Percentiles rank a stretch among this genome's conserved stretches.
These are phyloP conservation scores for Lablab purpureus DNA, from an alignment of 306 rosid genomes.

Conservation along the genomic window DNA sequence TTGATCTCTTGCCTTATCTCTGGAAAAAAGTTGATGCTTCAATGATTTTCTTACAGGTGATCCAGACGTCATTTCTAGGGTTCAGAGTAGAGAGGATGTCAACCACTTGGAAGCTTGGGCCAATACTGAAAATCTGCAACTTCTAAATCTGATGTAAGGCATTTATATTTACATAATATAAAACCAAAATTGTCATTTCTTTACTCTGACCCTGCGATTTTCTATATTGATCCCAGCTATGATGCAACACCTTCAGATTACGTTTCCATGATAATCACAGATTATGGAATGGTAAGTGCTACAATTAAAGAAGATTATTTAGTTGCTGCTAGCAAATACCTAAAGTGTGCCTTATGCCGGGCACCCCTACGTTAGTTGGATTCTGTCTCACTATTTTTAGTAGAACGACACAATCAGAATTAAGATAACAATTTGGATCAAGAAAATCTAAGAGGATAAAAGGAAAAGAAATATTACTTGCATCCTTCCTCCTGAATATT, in stretches of 20 bases:
- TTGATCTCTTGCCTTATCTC: constrained; percentile 9
- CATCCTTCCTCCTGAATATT: not conserved
- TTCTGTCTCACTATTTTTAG: not conserved
- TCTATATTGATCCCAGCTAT: constrained; percentile 59
- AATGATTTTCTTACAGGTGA: constrained; percentile 55
- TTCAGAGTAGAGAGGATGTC: constrained; percentile 57
- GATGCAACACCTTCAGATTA: constrained; percentile 73
- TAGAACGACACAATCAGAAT: not conserved
- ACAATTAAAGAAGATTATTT: constrained; percentile 4
- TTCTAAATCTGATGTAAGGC: constrained; percentile 62
- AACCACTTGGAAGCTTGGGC: constrained; percentile 61
- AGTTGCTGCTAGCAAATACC: constrained; percentile 28
- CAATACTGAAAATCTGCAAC: constrained; percentile 57
- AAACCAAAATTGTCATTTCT: constrained; percentile 37
- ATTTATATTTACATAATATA: not conserved
- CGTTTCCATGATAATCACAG: constrained; percentile 60
- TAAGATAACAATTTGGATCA: not conserved
- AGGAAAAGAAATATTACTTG: not conserved
- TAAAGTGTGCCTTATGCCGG: not conserved
- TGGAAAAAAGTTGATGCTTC: constrained; percentile 43
- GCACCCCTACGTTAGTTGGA: not conserved
- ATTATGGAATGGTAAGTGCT: constrained; percentile 62
- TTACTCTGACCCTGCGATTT: constrained; percentile 44
- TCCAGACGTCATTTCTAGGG: constrained; percentile 59
- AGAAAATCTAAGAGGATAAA: not conserved